phyloP scores from a whole-genome alignment of 2,329 filamentous ascomycete species.

The Ramichloridium luteum region DNA sequence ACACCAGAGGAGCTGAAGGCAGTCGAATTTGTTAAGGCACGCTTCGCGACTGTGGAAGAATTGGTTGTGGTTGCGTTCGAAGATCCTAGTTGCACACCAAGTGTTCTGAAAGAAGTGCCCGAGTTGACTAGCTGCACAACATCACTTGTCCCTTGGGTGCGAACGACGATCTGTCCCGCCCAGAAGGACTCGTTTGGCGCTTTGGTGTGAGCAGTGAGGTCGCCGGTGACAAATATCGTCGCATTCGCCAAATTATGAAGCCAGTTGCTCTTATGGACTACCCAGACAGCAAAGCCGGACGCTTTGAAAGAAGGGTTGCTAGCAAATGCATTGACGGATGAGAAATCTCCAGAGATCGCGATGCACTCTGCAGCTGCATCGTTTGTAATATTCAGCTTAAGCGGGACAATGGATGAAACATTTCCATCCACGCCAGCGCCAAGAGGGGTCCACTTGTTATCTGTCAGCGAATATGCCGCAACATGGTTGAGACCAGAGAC shows the following conservation, averaged over 20 bases:
- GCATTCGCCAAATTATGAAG: conserved; percentile 59
- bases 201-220: conserved; percentile 58
- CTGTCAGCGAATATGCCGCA: conserved; percentile 59
- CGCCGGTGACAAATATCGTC: conserved; percentile 56
- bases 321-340: conserved; percentile 55
- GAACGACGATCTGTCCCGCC: conserved; percentile 73
- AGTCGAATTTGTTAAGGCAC: conserved; percentile 22
- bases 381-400: conserved; percentile 65
- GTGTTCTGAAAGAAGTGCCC: conserved; percentile 26
- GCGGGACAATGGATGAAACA: conserved; percentile 61
- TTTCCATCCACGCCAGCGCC: conserved; percentile 76
- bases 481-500: conserved; percentile 59
- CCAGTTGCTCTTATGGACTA: conserved; percentile 77
- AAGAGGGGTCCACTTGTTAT: conserved; percentile 62
- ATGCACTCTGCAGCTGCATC: conserved; percentile 60
- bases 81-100: conserved; percentile 46
- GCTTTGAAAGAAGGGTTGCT: conserved; percentile 49
- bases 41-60: conserved; percentile 26
- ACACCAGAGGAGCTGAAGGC: conserved; percentile 46
- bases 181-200: conserved; percentile 46
- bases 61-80: conserved; percentile 8
- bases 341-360: conserved; percentile 70
- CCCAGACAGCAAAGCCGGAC: conserved; percentile 79
- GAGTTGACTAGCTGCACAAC: conserved; percentile 51
- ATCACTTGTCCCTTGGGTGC: conserved; percentile 63